Percentiles rank a stretch among this genome's conserved stretches.
Conservation (phyloP, 352 stramenopile genomes). For the Phytopythium helicoides region DNA sequence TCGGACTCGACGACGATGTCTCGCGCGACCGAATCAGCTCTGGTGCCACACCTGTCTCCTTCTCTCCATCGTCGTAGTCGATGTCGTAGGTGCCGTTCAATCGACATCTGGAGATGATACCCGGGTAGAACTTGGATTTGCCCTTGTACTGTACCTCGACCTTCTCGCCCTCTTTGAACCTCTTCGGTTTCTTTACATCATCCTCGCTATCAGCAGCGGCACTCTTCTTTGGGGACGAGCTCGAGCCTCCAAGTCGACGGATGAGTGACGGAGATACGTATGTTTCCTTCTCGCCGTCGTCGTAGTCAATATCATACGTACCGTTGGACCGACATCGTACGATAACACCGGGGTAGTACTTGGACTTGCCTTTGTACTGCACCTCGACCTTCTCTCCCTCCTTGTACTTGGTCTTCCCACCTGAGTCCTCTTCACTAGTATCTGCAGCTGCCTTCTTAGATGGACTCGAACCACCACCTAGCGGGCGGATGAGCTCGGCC, state of each 20-base stretch:
- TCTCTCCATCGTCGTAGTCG: conserved; percentile 74
- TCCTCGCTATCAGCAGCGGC: too few relatives aligned
- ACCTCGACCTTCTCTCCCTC: conserved; percentile 27
- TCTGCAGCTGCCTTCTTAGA: conserved; percentile 1
- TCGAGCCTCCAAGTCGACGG: too few relatives aligned
- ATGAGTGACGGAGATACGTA: conserved; percentile 21
- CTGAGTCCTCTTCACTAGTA: conserved; percentile 7
- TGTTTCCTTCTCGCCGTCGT: conserved; percentile 44
- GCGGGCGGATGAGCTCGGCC: conserved; percentile 18
- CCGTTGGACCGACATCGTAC: conserved; percentile 43
- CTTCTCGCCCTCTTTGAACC: conserved; percentile 28
- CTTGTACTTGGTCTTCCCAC: too few relatives aligned
- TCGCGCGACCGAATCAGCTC: conserved; percentile 15
- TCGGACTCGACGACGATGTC: too few relatives aligned
- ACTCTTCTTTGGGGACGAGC: too few relatives aligned
- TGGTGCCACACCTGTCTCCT: conserved; percentile 37
- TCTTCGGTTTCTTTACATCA: too few relatives aligned
- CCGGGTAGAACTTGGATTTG: conserved; percentile 49
- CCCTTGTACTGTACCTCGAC: conserved; percentile 50
- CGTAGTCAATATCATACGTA: conserved; percentile 73
- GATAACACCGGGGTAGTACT: conserved; percentile 52
- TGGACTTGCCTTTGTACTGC: conserved; percentile 42
- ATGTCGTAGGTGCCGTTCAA: conserved; percentile 64
- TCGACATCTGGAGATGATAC: conserved; percentile 33
- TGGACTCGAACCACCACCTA: too few relatives aligned